Evolutionary conservation across 495 filamentous ascomycete species (phyloP), one percentile per base, ranked within the genome.

Genomic region (Penicillium egyptiacum): DNA sequence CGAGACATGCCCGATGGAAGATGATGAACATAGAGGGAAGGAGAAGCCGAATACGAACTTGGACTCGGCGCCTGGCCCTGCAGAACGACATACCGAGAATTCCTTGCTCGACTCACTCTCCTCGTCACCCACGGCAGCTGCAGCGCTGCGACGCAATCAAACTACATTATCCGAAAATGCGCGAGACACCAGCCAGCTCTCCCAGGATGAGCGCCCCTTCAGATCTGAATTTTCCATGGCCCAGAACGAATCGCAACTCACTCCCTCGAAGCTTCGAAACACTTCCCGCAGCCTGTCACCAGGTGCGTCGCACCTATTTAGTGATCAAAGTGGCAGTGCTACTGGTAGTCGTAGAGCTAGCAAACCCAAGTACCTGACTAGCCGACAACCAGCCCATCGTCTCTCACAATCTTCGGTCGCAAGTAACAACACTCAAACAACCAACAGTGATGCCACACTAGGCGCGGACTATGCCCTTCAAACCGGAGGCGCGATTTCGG

Each of bases 401-500:
- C 90, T 90, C 22, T 93, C 90, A 4, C 79, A 83, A 16, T 94
- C 92, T 0, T 91, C 89, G 1, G 76, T 86, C 30, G 72, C 81
- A n/a, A 86, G 86, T 44, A 82, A 63, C 70, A 81, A 82, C 67
- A 84, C 68, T 9, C 84, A 86, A 52, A 74, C 71, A 23, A 80
- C 75, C 22, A 79, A 82, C 26, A 91, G 86, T 60, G 90, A 92
- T 65, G 82, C 80, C 6, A 90, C 87, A 4, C 58, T 89, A 35
- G 88, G 88, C n/a, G 88, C 86, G 17, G 91, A 96, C 67, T 95
- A 87, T 74, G 90, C 91, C 19, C 80, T 93, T 39, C 90, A 92
- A 66, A 88, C 90, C 4, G 91, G 90, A 31, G 91, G 91, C 11
- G 88, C 90, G 12, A 78, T 79, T 5, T 86, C 91, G 11, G 83